Base-by-base conservation (phyloP, 371 early-diverging fungal species). In the Mortierella sp. region DNA sequence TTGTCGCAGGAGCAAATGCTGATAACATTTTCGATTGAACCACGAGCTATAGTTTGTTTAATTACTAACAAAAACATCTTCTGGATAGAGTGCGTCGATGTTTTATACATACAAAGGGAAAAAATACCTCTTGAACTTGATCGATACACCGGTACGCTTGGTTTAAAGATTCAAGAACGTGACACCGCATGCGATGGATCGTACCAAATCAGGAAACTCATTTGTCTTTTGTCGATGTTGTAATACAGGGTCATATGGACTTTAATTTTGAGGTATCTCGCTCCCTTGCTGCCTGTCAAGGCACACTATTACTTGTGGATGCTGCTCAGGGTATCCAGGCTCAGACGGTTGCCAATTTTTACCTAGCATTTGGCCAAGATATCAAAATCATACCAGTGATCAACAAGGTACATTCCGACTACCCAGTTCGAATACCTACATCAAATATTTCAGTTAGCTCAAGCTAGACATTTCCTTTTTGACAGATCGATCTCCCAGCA, bases 291-390 rank as follows among this genome's bases (percentile, higher is more conserved):
- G 96, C 96, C 8, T 95, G 96, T 83, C 95, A 97, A 84, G 97
- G 97, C n/a, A 91, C 94, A 0, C 73, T 97, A 2, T 76, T 97
- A n/a, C 86, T 97, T 4, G 96, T 97, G 2, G 97, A 97, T 84
- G 96, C 96, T 1, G 87, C 91, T 3, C 96, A 97, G 78, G 97
- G 97, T 12, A 93, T 97, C 28, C 97, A 97, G 76, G 97, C 97
- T 0, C 97, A 97, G 72, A 97, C 97, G 0, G 97, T 98, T 22
- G 98, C 99, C 26, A 98, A 98, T 84, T 98, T 96, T 83, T 97
- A 92, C 72, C 83, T 98, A 51, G 99, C 99, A 0, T 97, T 95
- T 87, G 93, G 94, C 28, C 91, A 96, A 84, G 94, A 91, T 22
- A 87, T 99, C 60, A 85, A 78, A 16, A 94, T 99, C 64, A 87